These are phyloP conservation scores for Tricharina praecox DNA, from an alignment of 495 filamentous ascomycete genomes.

Conservation along the genomic window DNA sequence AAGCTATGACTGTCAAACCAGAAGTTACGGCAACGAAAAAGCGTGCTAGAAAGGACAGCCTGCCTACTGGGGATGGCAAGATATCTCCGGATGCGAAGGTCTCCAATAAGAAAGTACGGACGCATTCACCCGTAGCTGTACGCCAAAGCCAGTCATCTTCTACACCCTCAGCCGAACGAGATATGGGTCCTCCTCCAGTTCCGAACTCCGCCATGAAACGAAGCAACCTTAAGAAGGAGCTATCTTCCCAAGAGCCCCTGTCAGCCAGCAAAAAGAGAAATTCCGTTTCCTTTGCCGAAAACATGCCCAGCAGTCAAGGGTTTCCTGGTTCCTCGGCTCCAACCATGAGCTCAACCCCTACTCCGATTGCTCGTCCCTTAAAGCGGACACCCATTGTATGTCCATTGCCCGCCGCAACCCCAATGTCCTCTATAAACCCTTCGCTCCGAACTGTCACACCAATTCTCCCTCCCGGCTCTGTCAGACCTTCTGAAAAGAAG, in stretches of 20 bases:
- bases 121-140: background rate
- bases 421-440: no score
- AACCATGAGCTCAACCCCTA: conserved; percentile 11
- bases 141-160: background rate
- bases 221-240: conserved; percentile 7
- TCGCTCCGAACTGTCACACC: background rate
- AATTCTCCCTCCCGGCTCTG: background rate
- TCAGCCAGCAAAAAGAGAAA: conserved; percentile 11
- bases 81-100: background rate
- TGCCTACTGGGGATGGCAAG: background rate
- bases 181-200: conserved; percentile 4
- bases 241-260: background rate
- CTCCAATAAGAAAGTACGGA: background rate
- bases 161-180: conserved; percentile 6
- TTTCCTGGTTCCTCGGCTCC: no score
- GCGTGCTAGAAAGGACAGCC: background rate
- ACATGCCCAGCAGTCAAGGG: background rate
- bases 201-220: conserved; percentile 18
- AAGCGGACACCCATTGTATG: conserved; percentile 19
- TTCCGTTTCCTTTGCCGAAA: conserved; percentile 20
- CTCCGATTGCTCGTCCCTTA: conserved; percentile 2
- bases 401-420: background rate
- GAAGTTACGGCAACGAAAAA: conserved; percentile 3
- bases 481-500: background rate
- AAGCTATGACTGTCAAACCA: background rate